Base-by-base conservation (phyloP, 2,329 filamentous ascomycete species). In the Cordyceps cicadae region DNA sequence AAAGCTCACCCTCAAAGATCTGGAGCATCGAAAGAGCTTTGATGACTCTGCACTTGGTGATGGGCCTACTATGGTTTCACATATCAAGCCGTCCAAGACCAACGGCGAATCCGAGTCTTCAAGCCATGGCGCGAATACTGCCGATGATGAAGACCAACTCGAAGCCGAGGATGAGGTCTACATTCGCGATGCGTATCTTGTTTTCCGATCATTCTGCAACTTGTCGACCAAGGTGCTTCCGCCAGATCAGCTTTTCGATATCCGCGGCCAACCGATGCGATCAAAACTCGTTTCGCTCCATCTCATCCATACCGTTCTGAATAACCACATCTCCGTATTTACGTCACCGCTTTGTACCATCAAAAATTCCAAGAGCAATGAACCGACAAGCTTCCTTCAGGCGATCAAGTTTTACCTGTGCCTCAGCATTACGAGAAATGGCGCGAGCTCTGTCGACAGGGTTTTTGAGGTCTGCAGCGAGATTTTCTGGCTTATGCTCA, bases 161-260 rank as follows among this genome's bases (percentile, higher is more conserved):
- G 86, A 88, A 59, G 81, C 81, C 32, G 92, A 96, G 70, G 94
- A 99, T 69, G 94, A 99, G 71, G 90, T 97, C 21, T 97, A 96
- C 71, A 92, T 97, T 67, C 90, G 94, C 67, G 94, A 99, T 75
- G 92, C 94, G 11, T 99, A 97, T 73, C 83, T 99, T 24, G 92
- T 99, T 51, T 97, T 99, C 77, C 85, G 94, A 37, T 96, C 94
- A 3, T 94, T 99, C 77, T 99, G 95, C 80, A 96, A 97, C 74
- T 79, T 99, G 51, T 97, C 93, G 62, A 97, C 93, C 64, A 99
- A 99, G 72, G 79, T 92, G 46, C 79, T 99, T 29, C 86, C 90
- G 9, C 86, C 92, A 2, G 94, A 99, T 64, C 92, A 97, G 72
- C 86, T 96, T 21, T 92, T 93, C 69, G 94, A 99, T 69, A 77